Evolutionary conservation across 2,329 filamentous ascomycete genomes (phyloP).

Genomic region (Nannizzia gypsea): DNA sequence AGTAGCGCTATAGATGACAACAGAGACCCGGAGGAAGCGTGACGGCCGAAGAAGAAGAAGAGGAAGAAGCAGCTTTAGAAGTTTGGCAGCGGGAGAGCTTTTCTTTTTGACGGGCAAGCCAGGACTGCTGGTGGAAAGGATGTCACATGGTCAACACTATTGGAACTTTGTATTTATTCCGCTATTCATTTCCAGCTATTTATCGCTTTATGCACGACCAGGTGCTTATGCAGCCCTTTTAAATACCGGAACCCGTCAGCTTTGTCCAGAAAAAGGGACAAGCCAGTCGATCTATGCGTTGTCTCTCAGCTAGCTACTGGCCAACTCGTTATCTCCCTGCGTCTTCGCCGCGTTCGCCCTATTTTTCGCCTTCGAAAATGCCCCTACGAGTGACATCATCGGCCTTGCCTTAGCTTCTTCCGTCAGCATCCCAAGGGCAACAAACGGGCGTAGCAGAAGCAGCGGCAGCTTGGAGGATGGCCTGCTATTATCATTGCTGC

Average conservation of each 20-base stretch:
- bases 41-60: background rate
- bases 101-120: too few species aligned
- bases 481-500: background rate
- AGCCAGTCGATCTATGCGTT: background rate
- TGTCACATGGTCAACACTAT: background rate
- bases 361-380: background rate
- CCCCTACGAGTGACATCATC: slow-evolving; percentile 1
- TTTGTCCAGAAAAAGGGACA: background rate
- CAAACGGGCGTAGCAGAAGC: background rate
- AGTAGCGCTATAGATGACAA: background rate
- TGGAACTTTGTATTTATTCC: background rate
- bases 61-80: background rate
- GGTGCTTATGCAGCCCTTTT: too few species aligned
- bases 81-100: background rate
- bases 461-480: background rate
- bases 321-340: background rate
- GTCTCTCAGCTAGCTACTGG: too few species aligned
- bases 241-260: background rate
- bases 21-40: background rate
- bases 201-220: too few species aligned
- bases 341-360: background rate
- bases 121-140: background rate
- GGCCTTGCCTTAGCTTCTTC: background rate
- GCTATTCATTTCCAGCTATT: background rate
- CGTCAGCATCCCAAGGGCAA: background rate